phyloP scores from a whole-genome alignment of 768 basidiomycete species.

The Mrakia frigida region DNA sequence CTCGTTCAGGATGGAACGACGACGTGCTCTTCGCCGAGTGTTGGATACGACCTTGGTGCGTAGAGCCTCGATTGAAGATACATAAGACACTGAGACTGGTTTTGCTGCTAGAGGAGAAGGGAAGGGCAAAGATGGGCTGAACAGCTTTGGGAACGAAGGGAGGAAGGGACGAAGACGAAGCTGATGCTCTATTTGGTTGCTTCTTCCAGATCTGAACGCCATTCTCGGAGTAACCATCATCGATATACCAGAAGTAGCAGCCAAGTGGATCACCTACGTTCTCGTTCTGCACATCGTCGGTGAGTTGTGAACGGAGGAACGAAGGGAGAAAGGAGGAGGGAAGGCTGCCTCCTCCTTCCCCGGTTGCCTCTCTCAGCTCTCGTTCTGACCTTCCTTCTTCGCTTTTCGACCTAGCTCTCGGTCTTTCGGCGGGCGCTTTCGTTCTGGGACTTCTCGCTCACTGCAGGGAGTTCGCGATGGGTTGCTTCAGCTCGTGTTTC shows the following conservation, averaged over 20 bases:
- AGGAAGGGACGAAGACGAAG: too few species aligned
- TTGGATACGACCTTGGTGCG: constrained; percentile 86
- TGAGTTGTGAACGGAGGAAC: constrained; percentile 18
- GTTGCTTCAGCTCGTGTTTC: constrained; percentile 2
- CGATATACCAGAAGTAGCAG: constrained; percentile 71
- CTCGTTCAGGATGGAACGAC: constrained; percentile 46
- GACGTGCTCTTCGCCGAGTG: constrained; percentile 69
- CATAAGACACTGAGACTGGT: too few species aligned
- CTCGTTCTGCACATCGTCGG: constrained; percentile 85
- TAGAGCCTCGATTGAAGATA: too few species aligned
- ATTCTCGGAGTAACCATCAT: constrained; percentile 66
- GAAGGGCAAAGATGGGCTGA: not conserved
- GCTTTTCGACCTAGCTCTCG: constrained; percentile 16
- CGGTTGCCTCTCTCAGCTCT: not conserved
- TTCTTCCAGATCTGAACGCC: constrained; percentile 63
- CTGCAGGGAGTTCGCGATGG: constrained; percentile 29
- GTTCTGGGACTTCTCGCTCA: constrained; percentile 27
- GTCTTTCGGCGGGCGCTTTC: constrained; percentile 14
- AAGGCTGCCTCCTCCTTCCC: constrained; percentile 53
- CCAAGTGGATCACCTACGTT: constrained; percentile 93
- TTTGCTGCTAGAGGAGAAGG: not conserved
- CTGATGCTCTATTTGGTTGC: not conserved
- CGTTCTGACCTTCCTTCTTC: not conserved
- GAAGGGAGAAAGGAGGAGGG: not conserved
- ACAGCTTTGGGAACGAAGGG: not conserved